These are phyloP conservation scores for Leccinum variicolor DNA, from an alignment of 768 basidiomycete species.

Conservation along the genomic window DNA sequence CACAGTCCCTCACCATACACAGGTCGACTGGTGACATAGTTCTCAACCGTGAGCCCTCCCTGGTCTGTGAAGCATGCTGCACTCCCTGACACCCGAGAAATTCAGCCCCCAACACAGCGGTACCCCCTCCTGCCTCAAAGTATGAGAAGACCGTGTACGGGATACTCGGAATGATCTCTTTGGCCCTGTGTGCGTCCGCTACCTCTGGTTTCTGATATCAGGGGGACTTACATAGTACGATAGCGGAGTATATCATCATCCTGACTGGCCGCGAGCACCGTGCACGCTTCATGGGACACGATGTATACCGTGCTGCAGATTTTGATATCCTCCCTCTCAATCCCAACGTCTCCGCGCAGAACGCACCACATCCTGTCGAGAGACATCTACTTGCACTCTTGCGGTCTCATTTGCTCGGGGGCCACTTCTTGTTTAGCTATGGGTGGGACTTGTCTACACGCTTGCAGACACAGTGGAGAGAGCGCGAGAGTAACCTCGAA, in stretches of 20 bases:
- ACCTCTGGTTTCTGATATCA: not conserved
- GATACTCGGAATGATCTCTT: slow-evolving; percentile 72
- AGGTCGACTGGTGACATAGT: slow-evolving; percentile 73
- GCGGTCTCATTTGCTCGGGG: slow-evolving; percentile 74
- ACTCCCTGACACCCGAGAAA: not conserved
- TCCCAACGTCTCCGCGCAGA: slow-evolving; percentile 60
- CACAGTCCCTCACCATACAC: slow-evolving; percentile 67
- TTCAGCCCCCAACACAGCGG: slow-evolving; percentile 50
- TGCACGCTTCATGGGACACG: slow-evolving; percentile 77
- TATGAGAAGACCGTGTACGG: slow-evolving; percentile 69
- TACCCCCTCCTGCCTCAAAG: slow-evolving; percentile 54
- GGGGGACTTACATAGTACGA: not conserved
- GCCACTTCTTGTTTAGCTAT: slow-evolving; percentile 89
- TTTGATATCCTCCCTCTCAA: slow-evolving; percentile 90
- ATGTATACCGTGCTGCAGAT: slow-evolving; percentile 86
- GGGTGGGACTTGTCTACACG: slow-evolving; percentile 85
- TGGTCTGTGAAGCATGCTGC: not conserved
- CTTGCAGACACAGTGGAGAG: slow-evolving; percentile 77
- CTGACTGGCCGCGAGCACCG: slow-evolving; percentile 79
- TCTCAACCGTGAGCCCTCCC: slow-evolving; percentile 54
- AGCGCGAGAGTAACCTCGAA: slow-evolving; percentile 45
- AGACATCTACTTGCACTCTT: slow-evolving; percentile 83
- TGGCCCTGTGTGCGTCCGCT: slow-evolving; percentile 62
- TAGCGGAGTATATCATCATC: slow-evolving; percentile 92
- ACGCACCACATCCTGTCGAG: slow-evolving; percentile 82